Conservation (phyloP, 768 basidiomycete species). For the Stropharia rugosoannulata region DNA sequence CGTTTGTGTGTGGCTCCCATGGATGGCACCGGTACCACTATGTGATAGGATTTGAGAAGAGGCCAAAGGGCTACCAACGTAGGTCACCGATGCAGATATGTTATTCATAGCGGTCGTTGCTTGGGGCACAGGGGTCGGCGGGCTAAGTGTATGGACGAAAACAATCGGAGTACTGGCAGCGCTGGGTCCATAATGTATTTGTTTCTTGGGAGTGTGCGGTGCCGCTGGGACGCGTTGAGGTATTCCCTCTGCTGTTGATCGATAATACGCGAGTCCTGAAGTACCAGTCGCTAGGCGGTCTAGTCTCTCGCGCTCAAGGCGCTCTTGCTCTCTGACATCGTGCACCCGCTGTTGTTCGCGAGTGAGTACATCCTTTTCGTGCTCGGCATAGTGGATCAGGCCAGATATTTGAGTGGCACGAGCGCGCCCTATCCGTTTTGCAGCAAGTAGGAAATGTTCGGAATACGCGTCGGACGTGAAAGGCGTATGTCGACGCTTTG, state of each 20-base stretch:
- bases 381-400: slow-evolving; percentile 36
- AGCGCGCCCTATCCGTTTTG: slow-evolving; percentile 64
- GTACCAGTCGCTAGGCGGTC: slow-evolving; percentile 25
- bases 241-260: slow-evolving; percentile 15
- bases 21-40: background rate
- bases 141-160: slow-evolving; percentile 1
- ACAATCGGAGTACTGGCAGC: slow-evolving; percentile 2
- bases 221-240: slow-evolving; percentile 11
- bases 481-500: slow-evolving; percentile 21
- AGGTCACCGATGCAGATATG: background rate
- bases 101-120: background rate
- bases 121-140: background rate
- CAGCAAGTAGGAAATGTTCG: slow-evolving; percentile 71
- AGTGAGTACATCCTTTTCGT: slow-evolving; percentile 34
- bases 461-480: slow-evolving; percentile 62
- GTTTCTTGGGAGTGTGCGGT: slow-evolving; percentile 14
- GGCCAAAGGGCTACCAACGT: background rate
- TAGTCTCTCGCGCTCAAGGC: slow-evolving; percentile 26
- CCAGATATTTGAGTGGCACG: slow-evolving; percentile 59
- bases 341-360: slow-evolving; percentile 26
- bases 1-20: background rate
- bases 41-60: background rate
- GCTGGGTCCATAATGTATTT: slow-evolving; percentile 7
- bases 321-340: slow-evolving; percentile 25
- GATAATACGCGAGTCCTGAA: slow-evolving; percentile 23